phyloP scores from a whole-genome alignment of 192 early-diverging fungal genomes.

The Gaertneriomyces sp. region DNA sequence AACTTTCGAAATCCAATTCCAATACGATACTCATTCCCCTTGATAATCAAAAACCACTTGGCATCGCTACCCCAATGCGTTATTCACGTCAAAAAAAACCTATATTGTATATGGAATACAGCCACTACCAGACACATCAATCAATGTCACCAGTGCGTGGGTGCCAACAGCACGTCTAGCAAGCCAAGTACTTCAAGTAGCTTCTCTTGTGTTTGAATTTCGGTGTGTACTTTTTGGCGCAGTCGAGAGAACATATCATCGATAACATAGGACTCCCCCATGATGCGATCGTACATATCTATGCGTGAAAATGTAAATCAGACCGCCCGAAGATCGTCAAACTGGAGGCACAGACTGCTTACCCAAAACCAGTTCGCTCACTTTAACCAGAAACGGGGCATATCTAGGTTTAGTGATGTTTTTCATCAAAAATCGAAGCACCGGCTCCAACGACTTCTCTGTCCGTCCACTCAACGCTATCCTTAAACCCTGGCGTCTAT shows the following conservation, averaged over 20 bases:
- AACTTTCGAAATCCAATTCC: too few species aligned
- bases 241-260: conserved; percentile 72
- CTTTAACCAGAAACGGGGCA: conserved; percentile 71
- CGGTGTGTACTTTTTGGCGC: conserved; percentile 66
- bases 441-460: conserved; percentile 79
- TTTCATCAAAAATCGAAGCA: conserved; percentile 77
- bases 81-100: too few species aligned
- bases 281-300: conserved; percentile 81
- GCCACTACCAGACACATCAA: too few species aligned
- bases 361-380: conserved; percentile 72
- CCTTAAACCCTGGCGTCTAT: conserved; percentile 72
- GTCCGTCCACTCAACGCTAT: conserved; percentile 81
- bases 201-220: conserved; percentile 76
- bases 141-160: too few species aligned
- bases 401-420: conserved; percentile 80
- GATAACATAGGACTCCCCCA: conserved; percentile 76
- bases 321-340: background rate
- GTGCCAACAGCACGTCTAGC: conserved; percentile 66
- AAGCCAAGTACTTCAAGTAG: conserved; percentile 74
- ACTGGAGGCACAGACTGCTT: conserved; percentile 14
- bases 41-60: too few species aligned
- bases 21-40: too few species aligned
- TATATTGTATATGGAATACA: too few species aligned
- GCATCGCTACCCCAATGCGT: too few species aligned
- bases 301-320: background rate